A percentile compares a stretch with the other conserved stretches of the same genome.
phyloP scores from a whole-genome alignment of 352 stramenopile species.

The Bremia lactucae region DNA sequence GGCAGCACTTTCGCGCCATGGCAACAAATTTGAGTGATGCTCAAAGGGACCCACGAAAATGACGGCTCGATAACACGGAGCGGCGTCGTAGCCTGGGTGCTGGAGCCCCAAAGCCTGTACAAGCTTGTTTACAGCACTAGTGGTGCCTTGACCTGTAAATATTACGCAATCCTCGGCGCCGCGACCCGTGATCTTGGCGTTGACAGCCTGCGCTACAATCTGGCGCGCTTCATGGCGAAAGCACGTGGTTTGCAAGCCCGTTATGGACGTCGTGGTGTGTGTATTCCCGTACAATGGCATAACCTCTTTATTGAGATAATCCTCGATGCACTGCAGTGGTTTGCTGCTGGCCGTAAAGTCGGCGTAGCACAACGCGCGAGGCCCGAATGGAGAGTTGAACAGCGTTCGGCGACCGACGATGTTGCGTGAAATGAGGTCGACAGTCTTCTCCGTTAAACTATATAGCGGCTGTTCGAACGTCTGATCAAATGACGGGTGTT shows the following conservation, averaged over 20 bases:
- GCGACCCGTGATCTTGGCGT: constrained; percentile 85
- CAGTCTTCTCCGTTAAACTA: constrained; percentile 12
- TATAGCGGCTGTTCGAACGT: constrained; percentile 1
- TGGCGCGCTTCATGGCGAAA: constrained; percentile 93
- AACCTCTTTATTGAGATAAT: constrained; percentile 81
- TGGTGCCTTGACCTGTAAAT: constrained; percentile 87
- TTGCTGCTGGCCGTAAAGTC: constrained; percentile 92
- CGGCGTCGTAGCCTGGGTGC: constrained; percentile 6
- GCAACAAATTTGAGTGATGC: constrained; percentile 97
- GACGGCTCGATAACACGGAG: constrained; percentile 32
- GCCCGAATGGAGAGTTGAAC: constrained; percentile 62
- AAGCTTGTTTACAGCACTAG: constrained; percentile 74
- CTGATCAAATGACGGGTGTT: background rate
- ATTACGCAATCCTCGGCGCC: constrained; percentile 90
- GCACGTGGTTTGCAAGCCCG: constrained; percentile 80
- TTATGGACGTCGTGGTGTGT: constrained; percentile 87
- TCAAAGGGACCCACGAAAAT: constrained; percentile 92
- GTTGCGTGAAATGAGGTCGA: constrained; percentile 30
- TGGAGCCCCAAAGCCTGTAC: constrained; percentile 56
- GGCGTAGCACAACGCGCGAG: constrained; percentile 83
- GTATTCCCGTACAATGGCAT: constrained; percentile 96
- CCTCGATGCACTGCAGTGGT: constrained; percentile 81
- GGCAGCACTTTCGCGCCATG: constrained; percentile 89
- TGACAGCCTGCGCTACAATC: constrained; percentile 87
- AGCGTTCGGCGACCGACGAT: constrained; percentile 35